A percentile compares a stretch with the other conserved stretches of the same genome.
phyloP scores from a whole-genome alignment of 2,329 filamentous ascomycete genomes.

The Dactylellina drechsleri region DNA sequence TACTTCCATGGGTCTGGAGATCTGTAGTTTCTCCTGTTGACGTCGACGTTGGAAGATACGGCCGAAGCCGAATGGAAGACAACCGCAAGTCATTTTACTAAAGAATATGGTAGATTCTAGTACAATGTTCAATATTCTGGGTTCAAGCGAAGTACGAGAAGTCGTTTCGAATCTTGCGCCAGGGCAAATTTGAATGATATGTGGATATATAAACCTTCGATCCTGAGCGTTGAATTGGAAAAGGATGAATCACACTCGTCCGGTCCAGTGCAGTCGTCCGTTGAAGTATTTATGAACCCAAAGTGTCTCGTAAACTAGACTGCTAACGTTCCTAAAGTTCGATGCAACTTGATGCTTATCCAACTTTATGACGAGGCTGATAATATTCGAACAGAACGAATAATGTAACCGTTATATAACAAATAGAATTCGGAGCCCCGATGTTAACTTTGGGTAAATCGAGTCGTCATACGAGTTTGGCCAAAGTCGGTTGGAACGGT shows the following conservation, averaged over 20 bases:
- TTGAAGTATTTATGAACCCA: constrained; percentile 5
- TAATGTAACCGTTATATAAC: constrained; percentile 19
- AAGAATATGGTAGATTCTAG: neutral
- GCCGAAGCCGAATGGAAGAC: constrained; percentile 20
- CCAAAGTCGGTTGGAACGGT: constrained; percentile 1
- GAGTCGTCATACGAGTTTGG: neutral
- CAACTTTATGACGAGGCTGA: constrained; percentile 13
- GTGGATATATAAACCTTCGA: neutral
- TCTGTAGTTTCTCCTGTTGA: constrained; percentile 13
- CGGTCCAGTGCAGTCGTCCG: neutral
- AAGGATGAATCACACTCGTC: neutral
- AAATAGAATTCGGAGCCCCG: neutral
- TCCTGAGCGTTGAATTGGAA: neutral
- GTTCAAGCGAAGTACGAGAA: no score
- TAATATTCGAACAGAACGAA: constrained; percentile 1
- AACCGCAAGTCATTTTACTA: constrained; percentile 25
- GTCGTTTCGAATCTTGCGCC: neutral
- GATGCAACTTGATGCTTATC: constrained; percentile 7
- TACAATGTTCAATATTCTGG: no score
- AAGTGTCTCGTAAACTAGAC: constrained; percentile 23
- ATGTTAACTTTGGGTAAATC: neutral
- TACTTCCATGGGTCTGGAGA: constrained; percentile 20
- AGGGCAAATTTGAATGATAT: neutral
- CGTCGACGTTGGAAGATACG: constrained; percentile 25
- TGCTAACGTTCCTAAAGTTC: neutral